Conservation (phyloP, 2,329 filamentous ascomycete species). For the Cladosporium sp. region DNA sequence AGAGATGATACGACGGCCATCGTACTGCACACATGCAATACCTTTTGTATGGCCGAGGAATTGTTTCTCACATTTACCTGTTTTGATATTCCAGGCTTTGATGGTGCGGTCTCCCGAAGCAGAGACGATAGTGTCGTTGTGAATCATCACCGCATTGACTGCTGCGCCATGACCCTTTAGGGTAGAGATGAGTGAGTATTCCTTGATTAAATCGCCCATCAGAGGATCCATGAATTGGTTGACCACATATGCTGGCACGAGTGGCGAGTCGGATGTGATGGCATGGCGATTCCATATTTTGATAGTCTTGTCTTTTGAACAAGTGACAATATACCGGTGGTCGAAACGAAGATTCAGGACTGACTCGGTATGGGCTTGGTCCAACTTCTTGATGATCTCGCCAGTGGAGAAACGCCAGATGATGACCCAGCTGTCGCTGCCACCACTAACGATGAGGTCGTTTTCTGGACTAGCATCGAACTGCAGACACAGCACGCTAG, state of each 20-base stretch:
- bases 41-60: slow-evolving; percentile 87
- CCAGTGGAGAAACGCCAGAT: slow-evolving; percentile 93
- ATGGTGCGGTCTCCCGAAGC: slow-evolving; percentile 91
- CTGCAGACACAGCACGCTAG: slow-evolving; percentile 89
- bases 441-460: slow-evolving; percentile 91
- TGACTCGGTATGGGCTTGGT: slow-evolving; percentile 77
- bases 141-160: slow-evolving; percentile 92
- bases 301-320: slow-evolving; percentile 95
- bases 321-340: slow-evolving; percentile 85
- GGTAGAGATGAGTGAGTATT: slow-evolving; percentile 73
- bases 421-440: slow-evolving; percentile 86
- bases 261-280: slow-evolving; percentile 47
- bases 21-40: slow-evolving; percentile 96
- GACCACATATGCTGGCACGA: slow-evolving; percentile 33
- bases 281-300: slow-evolving; percentile 86
- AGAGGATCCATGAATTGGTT: slow-evolving; percentile 37
- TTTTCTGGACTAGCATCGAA: slow-evolving; percentile 86
- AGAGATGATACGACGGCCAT: slow-evolving; percentile 87
- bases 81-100: slow-evolving; percentile 90
- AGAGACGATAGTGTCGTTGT: slow-evolving; percentile 81
- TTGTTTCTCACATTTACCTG: slow-evolving; percentile 69
- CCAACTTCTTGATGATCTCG: slow-evolving; percentile 70
- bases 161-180: slow-evolving; percentile 84
- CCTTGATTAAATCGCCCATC: slow-evolving; percentile 52
- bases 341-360: slow-evolving; percentile 93